Evolutionary conservation across 2,329 filamentous ascomycete species (phyloP).

Genomic region (Fusarium zealandicum): DNA sequence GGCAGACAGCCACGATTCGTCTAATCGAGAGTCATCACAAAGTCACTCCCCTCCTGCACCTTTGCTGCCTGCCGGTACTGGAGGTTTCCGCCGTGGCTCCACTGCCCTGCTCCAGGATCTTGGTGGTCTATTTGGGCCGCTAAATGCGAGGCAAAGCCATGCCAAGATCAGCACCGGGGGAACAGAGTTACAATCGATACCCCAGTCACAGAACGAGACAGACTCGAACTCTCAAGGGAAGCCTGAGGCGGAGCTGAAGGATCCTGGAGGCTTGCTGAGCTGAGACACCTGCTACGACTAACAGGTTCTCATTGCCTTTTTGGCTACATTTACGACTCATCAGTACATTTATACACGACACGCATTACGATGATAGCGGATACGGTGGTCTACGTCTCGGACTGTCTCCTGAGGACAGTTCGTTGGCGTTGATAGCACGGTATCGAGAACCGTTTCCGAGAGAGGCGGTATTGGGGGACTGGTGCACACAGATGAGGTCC

Average conservation of each 20-base stretch:
- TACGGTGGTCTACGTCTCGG: conserved; percentile 4
- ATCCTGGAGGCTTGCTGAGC: conserved; percentile 52
- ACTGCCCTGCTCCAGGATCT: conserved; percentile 66
- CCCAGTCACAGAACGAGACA: conserved; percentile 50
- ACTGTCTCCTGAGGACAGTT: conserved; percentile 1
- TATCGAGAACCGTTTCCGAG: conserved; percentile 2
- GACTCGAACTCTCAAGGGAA: conserved; percentile 43
- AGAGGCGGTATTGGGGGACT: not conserved
- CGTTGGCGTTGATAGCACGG: conserved; percentile 24
- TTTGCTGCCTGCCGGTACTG: conserved; percentile 53
- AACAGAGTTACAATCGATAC: conserved; percentile 57
- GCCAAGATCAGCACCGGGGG: conserved; percentile 44
- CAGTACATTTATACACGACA: conserved; percentile 20
- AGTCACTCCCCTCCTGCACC: conserved; percentile 50
- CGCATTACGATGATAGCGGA: conserved; percentile 29
- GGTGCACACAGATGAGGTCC: conserved; percentile 2
- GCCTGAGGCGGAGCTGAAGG: conserved; percentile 46
- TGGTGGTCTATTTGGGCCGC: conserved; percentile 59
- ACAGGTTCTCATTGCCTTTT: not conserved
- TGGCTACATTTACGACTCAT: conserved; percentile 19
- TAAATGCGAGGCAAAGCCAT: conserved; percentile 44
- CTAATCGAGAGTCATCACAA: conserved; percentile 49
- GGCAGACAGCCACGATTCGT: conserved; percentile 53
- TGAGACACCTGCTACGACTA: conserved; percentile 22
- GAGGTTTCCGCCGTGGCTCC: conserved; percentile 61